These are phyloP conservation scores for Trichoderma oligosporum DNA, from an alignment of 2,329 filamentous ascomycete genomes.

Conservation along the genomic window DNA sequence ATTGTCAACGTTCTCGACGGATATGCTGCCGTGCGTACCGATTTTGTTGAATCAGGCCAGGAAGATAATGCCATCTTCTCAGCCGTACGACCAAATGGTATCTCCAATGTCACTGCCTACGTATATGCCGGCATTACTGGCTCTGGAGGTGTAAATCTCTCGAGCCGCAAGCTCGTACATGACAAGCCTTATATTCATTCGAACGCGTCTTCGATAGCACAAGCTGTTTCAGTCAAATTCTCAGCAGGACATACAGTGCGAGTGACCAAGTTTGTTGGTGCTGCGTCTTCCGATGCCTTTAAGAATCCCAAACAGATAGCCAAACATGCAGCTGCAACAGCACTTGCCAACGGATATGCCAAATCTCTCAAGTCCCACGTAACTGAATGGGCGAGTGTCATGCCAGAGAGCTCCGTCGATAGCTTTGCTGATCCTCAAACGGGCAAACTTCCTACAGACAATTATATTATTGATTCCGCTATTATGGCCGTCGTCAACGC, in stretches of 20 bases:
- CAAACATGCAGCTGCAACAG: slow-evolving; percentile 47
- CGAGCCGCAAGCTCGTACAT: slow-evolving; percentile 41
- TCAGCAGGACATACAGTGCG: slow-evolving; percentile 49
- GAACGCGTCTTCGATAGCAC: slow-evolving; percentile 63
- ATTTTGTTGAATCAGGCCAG: slow-evolving; percentile 53
- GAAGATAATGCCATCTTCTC: slow-evolving; percentile 58
- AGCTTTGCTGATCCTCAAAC: slow-evolving; percentile 51
- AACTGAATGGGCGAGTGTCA: slow-evolving; percentile 57
- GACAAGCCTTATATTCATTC: slow-evolving; percentile 46
- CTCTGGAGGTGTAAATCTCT: slow-evolving; percentile 34
- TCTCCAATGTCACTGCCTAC: slow-evolving; percentile 58
- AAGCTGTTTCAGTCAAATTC: slow-evolving; percentile 53
- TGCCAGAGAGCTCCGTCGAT: slow-evolving; percentile 61
- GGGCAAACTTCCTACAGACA: slow-evolving; percentile 54
- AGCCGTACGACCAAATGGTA: slow-evolving; percentile 59
- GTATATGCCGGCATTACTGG: slow-evolving; percentile 44
- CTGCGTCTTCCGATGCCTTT: slow-evolving; percentile 67
- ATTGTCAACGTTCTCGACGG: slow-evolving; percentile 67
- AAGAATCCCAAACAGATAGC: slow-evolving; percentile 53
- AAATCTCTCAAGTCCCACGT: slow-evolving; percentile 53
- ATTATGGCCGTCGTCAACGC: slow-evolving; percentile 53
- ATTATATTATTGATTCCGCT: slow-evolving; percentile 51
- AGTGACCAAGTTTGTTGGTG: slow-evolving; percentile 64
- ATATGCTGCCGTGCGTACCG: slow-evolving; percentile 61
- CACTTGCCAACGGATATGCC: slow-evolving; percentile 50